These are phyloP conservation scores for Talaromyces marneffei DNA, from an alignment of 2,329 filamentous ascomycete species.

Conservation along the genomic window DNA sequence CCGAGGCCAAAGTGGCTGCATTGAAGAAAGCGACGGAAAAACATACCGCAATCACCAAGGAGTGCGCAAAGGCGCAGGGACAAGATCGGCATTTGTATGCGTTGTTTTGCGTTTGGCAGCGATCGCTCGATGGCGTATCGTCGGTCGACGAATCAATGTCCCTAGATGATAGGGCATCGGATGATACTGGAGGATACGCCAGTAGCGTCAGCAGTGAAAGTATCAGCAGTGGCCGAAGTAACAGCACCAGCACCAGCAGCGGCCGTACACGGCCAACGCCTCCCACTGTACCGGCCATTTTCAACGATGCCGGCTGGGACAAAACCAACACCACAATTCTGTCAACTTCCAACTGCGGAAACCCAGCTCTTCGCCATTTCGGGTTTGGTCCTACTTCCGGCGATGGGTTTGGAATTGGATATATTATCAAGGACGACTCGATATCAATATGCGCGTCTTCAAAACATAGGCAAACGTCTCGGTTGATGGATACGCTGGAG, in stretches of 20 bases:
- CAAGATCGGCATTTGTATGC: conserved; percentile 93
- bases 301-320: conserved; percentile 87
- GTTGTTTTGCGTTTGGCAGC: conserved; percentile 90
- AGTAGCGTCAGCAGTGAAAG: conserved; percentile 52
- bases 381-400: conserved; percentile 92
- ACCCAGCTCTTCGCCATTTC: conserved; percentile 88
- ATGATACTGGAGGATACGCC: conserved; percentile 35
- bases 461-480: conserved; percentile 87
- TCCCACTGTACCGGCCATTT: conserved; percentile 63
- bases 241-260: neutral
- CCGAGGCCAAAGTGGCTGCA: conserved; percentile 76
- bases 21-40: conserved; percentile 76
- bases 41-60: conserved; percentile 71
- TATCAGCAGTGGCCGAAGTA: conserved; percentile 37
- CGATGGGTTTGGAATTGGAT: conserved; percentile 94
- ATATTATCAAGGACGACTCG: conserved; percentile 94
- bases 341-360: conserved; percentile 97
- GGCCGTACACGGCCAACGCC: conserved; percentile 26
- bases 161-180: conserved; percentile 21
- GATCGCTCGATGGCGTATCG: conserved; percentile 68
- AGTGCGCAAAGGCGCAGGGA: conserved; percentile 83
- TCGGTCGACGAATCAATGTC: conserved; percentile 38
- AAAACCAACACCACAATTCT: conserved; percentile 90
- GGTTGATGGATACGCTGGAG: conserved; percentile 85
- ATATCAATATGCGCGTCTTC: conserved; percentile 88